Evolutionary conservation across 371 early-diverging fungal species (phyloP).

Genomic region (Lichtheimia ramosa): DNA sequence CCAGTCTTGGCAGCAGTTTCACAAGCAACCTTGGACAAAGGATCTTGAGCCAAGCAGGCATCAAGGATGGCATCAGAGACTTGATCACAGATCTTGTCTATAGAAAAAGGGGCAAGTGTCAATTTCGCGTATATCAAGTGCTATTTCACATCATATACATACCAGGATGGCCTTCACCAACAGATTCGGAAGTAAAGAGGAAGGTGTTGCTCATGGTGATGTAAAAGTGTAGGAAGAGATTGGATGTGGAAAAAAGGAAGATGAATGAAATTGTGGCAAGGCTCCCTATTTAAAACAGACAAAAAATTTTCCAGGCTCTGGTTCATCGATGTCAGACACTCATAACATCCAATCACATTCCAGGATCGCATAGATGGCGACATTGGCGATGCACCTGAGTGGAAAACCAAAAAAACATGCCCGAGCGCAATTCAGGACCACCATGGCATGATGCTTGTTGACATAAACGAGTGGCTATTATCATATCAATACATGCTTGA

Average conservation of each 20-base stretch:
- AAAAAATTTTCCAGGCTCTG: conserved; percentile 4
- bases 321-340: background rate
- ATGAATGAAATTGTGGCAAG: background rate
- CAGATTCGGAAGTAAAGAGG: conserved; percentile 99
- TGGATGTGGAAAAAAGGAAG: background rate
- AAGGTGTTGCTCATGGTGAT: conserved; percentile 62
- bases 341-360: conserved; percentile 3
- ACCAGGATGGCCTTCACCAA: conserved; percentile 99
- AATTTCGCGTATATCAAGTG: background rate
- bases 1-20: conserved; percentile 99
- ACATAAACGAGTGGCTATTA: background rate
- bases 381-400: conserved; percentile 2
- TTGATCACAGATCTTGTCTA: conserved; percentile 99
- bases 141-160: conserved; percentile 17
- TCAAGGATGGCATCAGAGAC: conserved; percentile 98
- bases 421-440: background rate
- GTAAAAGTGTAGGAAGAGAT: background rate
- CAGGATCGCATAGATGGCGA: conserved; percentile 5
- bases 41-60: conserved; percentile 95
- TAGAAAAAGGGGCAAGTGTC: background rate
- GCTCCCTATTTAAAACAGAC: conserved; percentile 1
- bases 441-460: conserved; percentile 1
- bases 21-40: conserved; percentile 98
- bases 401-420: background rate
- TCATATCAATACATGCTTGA: background rate